Conservation (phyloP, 164 flowering plant genomes). For the Buxus sempervirens region DNA sequence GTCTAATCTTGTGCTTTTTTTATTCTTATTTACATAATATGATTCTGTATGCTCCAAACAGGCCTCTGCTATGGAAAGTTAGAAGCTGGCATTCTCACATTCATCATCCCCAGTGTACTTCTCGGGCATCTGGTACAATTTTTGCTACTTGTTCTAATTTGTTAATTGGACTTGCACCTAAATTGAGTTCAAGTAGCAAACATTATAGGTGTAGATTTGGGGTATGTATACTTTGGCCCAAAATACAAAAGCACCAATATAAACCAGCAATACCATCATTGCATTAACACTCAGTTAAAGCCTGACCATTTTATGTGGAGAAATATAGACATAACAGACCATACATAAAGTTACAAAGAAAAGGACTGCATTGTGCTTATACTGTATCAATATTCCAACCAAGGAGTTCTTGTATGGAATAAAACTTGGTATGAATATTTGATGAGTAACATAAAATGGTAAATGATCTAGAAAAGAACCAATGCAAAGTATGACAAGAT, state of each 20-base stretch:
- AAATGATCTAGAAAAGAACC: too few relatives aligned
- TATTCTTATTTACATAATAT: neutral
- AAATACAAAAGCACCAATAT: neutral
- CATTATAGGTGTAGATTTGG: neutral
- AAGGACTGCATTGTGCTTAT: neutral
- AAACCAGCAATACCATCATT: neutral
- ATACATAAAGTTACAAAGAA: neutral
- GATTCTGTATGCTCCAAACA: constrained; percentile 16
- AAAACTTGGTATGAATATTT: too few relatives aligned
- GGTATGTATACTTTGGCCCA: neutral
- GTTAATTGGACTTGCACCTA: too few relatives aligned
- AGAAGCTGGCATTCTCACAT: constrained; percentile 86
- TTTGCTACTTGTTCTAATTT: neutral
- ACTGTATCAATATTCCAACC: too few relatives aligned
- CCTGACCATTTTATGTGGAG: neutral
- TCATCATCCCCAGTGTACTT: constrained; percentile 69
- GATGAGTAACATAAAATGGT: too few relatives aligned
- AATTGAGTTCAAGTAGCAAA: neutral
- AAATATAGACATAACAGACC: neutral
- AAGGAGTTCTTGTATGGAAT: too few relatives aligned
- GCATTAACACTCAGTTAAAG: neutral
- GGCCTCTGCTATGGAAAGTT: constrained; percentile 97
- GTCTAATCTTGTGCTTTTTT: neutral
- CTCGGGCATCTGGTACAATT: constrained; percentile 89
- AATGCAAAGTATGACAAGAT: neutral